Evolutionary conservation across 192 early-diverging fungal species (phyloP), one percentile per base, ranked within the genome.

Genomic region (Neocallimastix lanati): DNA sequence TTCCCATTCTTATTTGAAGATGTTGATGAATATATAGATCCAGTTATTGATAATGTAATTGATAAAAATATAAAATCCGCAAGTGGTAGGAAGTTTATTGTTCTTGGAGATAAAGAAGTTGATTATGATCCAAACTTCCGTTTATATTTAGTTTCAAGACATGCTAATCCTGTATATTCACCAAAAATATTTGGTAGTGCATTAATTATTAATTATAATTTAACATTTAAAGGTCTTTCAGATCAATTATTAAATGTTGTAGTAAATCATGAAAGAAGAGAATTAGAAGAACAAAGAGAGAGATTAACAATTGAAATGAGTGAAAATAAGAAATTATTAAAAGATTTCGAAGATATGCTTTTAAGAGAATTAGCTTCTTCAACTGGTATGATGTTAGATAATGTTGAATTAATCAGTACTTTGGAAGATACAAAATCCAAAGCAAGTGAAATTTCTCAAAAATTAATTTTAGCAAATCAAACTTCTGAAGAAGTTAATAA

Each of bases 1-100:
- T 90, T 90, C 78, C 88, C 88, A 29, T 90, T 88, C 84, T 78
- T 90, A 16, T 90, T 90, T 81, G 88, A 90, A 82, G 88, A 90
- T 78, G 88, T 90, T 7, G 88, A 90, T 81, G 88, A 90, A 79
- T 90, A 90, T 82, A 90, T 90, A 78, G 88, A 90, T 82, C 88
- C 88, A 0, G 88, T 90, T 3, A 90, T 90, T 78, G 88, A 90
- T 82, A 90, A 90, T 82, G 78, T 90, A 36, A 84, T 90, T 30
- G 88, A 90, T 81, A 90, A 90, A 79, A 90, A 90, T 82, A 84
- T 90, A 78, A 86, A 86, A 76, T 27, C 78, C 1, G 78, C 81
- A 76, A 87, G 88, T 15, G 82, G 87, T 21, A 77, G 88, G 27
- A 78, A 83, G 27, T 90, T 90, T 78, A 88, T 90, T 80, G 85